Conservation (phyloP, 805 yeast species). For the Candida insectorum region DNA sequence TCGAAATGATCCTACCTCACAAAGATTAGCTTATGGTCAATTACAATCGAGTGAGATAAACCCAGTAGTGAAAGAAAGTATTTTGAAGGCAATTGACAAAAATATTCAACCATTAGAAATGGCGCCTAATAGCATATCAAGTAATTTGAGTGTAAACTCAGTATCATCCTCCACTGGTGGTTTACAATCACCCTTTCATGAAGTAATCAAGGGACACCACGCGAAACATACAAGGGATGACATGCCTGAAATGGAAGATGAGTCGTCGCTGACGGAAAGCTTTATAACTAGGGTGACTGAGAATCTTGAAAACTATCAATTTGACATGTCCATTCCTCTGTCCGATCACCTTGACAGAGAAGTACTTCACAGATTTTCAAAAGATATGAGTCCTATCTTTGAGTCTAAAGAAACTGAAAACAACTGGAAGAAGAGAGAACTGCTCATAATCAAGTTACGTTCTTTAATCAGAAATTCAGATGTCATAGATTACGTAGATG, state of each 20-base stretch:
- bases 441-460: slow-evolving; percentile 54
- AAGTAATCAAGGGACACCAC: neutral
- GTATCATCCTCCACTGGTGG: neutral
- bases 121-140: neutral
- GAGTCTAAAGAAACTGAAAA: slow-evolving; percentile 78
- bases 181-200: neutral
- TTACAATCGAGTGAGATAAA: neutral
- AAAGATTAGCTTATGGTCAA: neutral
- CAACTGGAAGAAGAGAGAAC: slow-evolving; percentile 80
- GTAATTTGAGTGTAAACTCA: neutral
- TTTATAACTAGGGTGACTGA: neutral
- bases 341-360: slow-evolving; percentile 23
- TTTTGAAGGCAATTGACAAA: neutral
- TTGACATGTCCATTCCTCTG: slow-evolving; percentile 37
- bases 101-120: too few species aligned
- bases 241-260: neutral
- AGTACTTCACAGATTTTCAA: slow-evolving; percentile 15
- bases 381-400: slow-evolving; percentile 35
- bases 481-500: slow-evolving; percentile 29
- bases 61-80: neutral
- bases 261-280: neutral
- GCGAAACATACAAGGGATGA: too few species aligned
- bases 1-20: neutral
- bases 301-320: slow-evolving; percentile 27
- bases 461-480: slow-evolving; percentile 57